phyloP scores from a whole-genome alignment of 2,329 filamentous ascomycete genomes.

The Fusarium neocosmosporiellum region DNA sequence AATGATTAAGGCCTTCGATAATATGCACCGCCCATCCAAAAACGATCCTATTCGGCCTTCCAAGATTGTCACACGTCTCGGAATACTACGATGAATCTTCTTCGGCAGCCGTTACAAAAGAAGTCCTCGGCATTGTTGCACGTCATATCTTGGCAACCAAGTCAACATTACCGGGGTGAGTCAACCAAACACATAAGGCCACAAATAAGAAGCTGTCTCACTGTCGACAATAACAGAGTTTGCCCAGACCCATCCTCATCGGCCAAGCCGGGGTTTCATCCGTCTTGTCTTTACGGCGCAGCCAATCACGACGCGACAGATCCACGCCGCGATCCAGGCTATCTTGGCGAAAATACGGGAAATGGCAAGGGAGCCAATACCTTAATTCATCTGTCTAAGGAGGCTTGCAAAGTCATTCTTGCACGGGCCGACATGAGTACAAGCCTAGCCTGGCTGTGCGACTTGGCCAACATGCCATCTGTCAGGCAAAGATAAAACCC shows the following conservation, averaged over 20 bases:
- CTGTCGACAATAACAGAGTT: neutral
- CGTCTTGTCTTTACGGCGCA: neutral
- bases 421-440: neutral
- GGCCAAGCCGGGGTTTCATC: neutral
- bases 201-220: neutral
- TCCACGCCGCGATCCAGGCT: neutral
- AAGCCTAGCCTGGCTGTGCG: neutral
- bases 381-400: neutral
- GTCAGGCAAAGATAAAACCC: neutral
- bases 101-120: too few relatives aligned
- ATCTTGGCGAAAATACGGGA: neutral
- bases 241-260: neutral
- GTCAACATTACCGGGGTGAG: neutral
- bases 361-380: neutral
- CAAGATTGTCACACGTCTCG: too few relatives aligned
- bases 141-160: neutral
- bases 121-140: too few relatives aligned
- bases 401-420: neutral
- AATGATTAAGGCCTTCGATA: too few relatives aligned
- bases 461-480: neutral
- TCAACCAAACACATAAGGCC: neutral
- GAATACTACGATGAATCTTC: too few relatives aligned
- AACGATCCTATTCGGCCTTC: too few relatives aligned
- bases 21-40: too few relatives aligned
- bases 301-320: neutral